Base-by-base conservation (phyloP, 495 filamentous ascomycete genomes). In the Cenococcum geophilum region DNA sequence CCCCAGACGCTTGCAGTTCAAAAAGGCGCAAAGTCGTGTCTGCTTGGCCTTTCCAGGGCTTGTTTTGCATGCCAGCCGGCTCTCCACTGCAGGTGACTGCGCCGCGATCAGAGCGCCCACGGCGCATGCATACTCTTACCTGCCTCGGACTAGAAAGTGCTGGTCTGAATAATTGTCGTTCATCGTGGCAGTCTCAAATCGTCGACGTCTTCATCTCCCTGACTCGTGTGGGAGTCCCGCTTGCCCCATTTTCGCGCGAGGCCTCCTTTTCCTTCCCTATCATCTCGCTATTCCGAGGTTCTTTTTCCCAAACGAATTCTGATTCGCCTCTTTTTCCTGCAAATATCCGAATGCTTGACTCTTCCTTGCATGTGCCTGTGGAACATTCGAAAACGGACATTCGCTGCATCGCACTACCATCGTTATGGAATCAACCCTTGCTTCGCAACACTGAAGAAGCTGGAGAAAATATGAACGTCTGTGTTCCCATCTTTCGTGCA, bases 171-270 rank as follows among this genome's bases (percentile, higher is more conserved):
- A 40, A 11, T 59, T 20, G 50, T 52, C 48, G 11, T 1, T 21
- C 32, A 21, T 35, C 49, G 12, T 40, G 37, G 22, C 42, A 11
- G 25, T 42, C 42, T 42, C 42, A 8, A 53, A 55, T 55, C 32
- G 58, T 60, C 54, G 47, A 21, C 60, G 21, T 62, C 65, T 59
- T 68, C 64, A 67, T 67, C 60, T 63, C 64, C 60, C 40, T 34
- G 64, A 67, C 20, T 67, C 64, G 50, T 60, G 58, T 16, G 40
- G 18, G 14, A 16, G 4, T 1, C 2, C 40, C 4, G 18, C 40
- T 45, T 45, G 40, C 18, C 40, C 14, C 18, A 45, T 4, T 18
- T 14, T 16, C 11, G 3, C 4, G 18, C 12, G 3, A 18, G 40
- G 3, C 40, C 18, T 1, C 40, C 6, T 32, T 45, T 45, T 45